Evolutionary conservation across 768 basidiomycete genomes (phyloP).

Genomic region (Kwoniella sp.): DNA sequence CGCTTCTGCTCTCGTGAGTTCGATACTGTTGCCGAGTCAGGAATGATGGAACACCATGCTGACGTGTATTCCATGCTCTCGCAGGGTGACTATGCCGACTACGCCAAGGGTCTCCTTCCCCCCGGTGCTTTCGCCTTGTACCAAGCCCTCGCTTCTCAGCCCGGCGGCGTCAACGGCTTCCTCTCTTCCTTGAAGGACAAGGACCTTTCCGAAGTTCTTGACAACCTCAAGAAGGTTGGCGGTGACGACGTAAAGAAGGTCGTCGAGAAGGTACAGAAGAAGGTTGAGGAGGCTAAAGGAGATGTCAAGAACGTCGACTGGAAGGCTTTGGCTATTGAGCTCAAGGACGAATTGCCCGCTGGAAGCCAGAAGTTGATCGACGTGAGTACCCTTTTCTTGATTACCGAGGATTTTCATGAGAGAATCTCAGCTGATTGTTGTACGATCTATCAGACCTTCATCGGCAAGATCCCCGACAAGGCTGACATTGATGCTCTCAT

Average conservation of each 20-base stretch:
- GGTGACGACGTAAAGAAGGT: slow-evolving; percentile 52
- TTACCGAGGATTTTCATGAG: neutral
- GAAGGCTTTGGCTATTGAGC: slow-evolving; percentile 43
- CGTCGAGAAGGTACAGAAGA: slow-evolving; percentile 50
- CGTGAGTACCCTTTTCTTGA: slow-evolving; percentile 39
- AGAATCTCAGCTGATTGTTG: slow-evolving; percentile 7
- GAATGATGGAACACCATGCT: neutral
- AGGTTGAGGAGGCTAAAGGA: slow-evolving; percentile 51
- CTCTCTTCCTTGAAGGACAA: slow-evolving; percentile 48
- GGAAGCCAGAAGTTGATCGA: slow-evolving; percentile 46
- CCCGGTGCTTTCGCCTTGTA: slow-evolving; percentile 46
- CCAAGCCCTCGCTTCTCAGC: slow-evolving; percentile 34
- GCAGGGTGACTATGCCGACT: slow-evolving; percentile 8
- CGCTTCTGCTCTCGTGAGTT: slow-evolving; percentile 31
- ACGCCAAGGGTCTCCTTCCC: slow-evolving; percentile 40
- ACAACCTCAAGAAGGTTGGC: slow-evolving; percentile 51
- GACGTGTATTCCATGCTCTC: neutral
- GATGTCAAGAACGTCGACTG: slow-evolving; percentile 53
- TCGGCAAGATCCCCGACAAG: slow-evolving; percentile 42
- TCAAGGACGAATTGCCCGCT: slow-evolving; percentile 49
- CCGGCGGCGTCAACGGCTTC: slow-evolving; percentile 50
- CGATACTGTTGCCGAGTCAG: slow-evolving; percentile 5
- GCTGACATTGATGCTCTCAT: slow-evolving; percentile 46
- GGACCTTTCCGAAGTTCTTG: slow-evolving; percentile 46
- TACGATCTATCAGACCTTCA: slow-evolving; percentile 26